Evolutionary conservation across 352 stramenopile genomes (phyloP).

Genomic region (Pythium chondricola): DNA sequence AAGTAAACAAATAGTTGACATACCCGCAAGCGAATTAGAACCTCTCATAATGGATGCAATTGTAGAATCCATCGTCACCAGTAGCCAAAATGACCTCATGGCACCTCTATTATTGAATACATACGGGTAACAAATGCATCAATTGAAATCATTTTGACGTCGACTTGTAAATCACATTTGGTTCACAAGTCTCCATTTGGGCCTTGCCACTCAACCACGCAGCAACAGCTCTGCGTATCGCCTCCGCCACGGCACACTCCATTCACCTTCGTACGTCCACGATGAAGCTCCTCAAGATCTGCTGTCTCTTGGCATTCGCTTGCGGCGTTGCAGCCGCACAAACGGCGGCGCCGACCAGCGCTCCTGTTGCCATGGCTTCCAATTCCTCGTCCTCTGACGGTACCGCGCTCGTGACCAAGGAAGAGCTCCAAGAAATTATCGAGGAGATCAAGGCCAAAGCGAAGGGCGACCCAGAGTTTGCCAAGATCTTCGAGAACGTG

Average conservation of each 20-base stretch:
- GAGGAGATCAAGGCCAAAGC: conserved; percentile 4
- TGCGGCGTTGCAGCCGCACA: too few relatives aligned
- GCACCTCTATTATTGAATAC: too few relatives aligned
- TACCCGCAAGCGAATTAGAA: too few relatives aligned
- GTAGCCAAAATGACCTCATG: too few relatives aligned
- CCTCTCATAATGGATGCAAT: too few relatives aligned
- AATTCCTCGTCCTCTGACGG: not conserved
- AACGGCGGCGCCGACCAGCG: conserved; percentile 1
- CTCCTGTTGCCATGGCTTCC: not conserved
- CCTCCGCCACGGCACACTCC: not conserved
- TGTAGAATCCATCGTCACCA: too few relatives aligned
- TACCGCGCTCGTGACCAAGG: conserved; percentile 1
- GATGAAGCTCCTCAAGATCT: conserved; percentile 12
- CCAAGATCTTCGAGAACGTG: conserved; percentile 1
- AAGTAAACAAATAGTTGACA: too few relatives aligned
- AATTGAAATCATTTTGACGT: too few relatives aligned
- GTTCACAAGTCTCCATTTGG: too few relatives aligned
- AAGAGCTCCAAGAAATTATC: conserved; percentile 4
- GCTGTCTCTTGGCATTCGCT: not conserved
- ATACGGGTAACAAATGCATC: too few relatives aligned
- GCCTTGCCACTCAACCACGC: too few relatives aligned
- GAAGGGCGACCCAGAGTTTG: conserved; percentile 3
- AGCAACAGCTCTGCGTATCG: not conserved
- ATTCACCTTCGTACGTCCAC: not conserved
- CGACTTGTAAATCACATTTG: too few relatives aligned